A percentile compares a stretch with the other conserved stretches of the same genome.
phyloP scores from a whole-genome alignment of 345 rosid species.

The Rhizophora apiculata region DNA sequence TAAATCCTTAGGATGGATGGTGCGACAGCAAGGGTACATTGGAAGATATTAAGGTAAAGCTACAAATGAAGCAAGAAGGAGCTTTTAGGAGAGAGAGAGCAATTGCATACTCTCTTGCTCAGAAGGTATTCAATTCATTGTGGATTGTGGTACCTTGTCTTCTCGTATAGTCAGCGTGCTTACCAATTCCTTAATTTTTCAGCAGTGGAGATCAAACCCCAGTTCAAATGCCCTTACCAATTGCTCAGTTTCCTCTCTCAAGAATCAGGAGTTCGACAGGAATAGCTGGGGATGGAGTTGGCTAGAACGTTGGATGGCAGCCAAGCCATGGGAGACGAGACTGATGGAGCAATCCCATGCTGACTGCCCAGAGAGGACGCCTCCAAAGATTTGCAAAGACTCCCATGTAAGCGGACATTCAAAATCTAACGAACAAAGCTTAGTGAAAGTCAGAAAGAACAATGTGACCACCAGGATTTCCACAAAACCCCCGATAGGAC shows the following conservation, averaged over 20 bases:
- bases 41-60: constrained; percentile 59
- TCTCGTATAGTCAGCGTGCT: background rate
- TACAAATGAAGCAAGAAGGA: constrained; percentile 86
- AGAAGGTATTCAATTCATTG: constrained; percentile 48
- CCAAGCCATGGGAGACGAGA: constrained; percentile 93
- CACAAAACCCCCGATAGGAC: constrained; percentile 55
- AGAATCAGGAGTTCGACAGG: constrained; percentile 63
- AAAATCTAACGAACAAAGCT: constrained; percentile 48
- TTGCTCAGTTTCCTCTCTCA: constrained; percentile 34
- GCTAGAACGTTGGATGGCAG: constrained; percentile 99
- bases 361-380: constrained; percentile 34
- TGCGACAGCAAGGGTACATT: constrained; percentile 92
- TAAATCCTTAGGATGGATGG: constrained; percentile 74
- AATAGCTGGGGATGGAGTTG: constrained; percentile 96
- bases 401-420: constrained; percentile 25
- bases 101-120: constrained; percentile 82
- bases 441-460: constrained; percentile 61
- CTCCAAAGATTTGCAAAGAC: constrained; percentile 29
- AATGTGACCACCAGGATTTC: constrained; percentile 75
- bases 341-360: constrained; percentile 58
- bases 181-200: background rate
- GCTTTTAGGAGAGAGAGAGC: constrained; percentile 91
- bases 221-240: constrained; percentile 31
- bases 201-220: constrained; percentile 76
- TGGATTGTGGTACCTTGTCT: background rate